Base-by-base conservation (phyloP, 2,329 filamentous ascomycete species). In the Colletotrichum lini region DNA sequence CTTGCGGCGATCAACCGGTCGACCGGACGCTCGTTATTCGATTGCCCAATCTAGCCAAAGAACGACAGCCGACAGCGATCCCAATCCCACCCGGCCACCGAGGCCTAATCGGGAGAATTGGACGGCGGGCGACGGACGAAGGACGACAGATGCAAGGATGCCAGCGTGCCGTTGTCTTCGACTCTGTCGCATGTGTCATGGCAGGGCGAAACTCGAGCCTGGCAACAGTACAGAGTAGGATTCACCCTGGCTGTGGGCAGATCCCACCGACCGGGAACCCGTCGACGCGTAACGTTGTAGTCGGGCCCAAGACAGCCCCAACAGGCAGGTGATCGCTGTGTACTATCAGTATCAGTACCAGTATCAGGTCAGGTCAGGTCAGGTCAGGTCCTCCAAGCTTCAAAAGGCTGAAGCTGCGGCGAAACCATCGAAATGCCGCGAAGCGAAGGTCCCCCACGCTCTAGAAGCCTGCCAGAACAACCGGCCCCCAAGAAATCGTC, bases 11-110 rank as follows among this genome's bases (percentile, higher is more conserved):
- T 35, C 58, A 35, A 3, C 40, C 57, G 26, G 26, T 49, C 58
- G 44, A 12, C 58, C 58, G 58, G 58, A 21, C 38, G 35, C 15
- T 18, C 12, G 38, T 60, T 21, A 60, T 35, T 60, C 44, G 26
- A 38, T 49, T 47, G 26, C 16, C 58, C 45, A 21, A n/a, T 49
- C 38, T 40, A 15, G 58, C 58, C 44, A 21, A 60, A 47, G 47
- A 52, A 64, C 30, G 10, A 21, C 63, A 70, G 67, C 56, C 30
- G 7, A 16, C 56, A 70, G 67, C 67, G 67, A 70, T 70, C 67
- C 35, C 64, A 70, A 70, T 67, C 42, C 67, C 50, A 2, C 26
- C 9, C 30, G 10, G 18, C n/a, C 56, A 38, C 40, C 62, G n/a
- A 45, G 35, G 16, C 30, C 57, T 4, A 40, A 18, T 49, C 21